Conservation (phyloP, 2,329 filamentous ascomycete genomes). For the Monosporascus sp. region DNA sequence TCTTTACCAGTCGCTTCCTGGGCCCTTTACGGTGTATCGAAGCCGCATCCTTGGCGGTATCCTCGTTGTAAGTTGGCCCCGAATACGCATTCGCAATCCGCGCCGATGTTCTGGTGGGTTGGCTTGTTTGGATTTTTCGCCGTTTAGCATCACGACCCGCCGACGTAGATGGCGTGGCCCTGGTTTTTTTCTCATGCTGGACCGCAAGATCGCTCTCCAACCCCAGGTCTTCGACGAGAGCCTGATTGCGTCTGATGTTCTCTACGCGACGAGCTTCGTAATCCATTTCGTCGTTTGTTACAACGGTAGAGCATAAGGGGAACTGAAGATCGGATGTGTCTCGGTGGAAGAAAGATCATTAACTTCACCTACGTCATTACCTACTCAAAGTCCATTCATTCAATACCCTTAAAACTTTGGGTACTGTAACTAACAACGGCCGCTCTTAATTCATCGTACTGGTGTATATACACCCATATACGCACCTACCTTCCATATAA, state of each 20-base stretch:
- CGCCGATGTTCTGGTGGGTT: slow-evolving; percentile 39
- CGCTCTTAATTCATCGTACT: background rate
- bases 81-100: slow-evolving; percentile 37
- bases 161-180: background rate
- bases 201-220: slow-evolving; percentile 29
- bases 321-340: background rate
- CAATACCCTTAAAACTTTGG: background rate
- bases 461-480: background rate
- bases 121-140: slow-evolving; percentile 28
- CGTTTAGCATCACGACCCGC: slow-evolving; percentile 28
- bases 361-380: slow-evolving; percentile 3
- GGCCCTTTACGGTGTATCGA: slow-evolving; percentile 1
- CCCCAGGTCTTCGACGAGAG: slow-evolving; percentile 40
- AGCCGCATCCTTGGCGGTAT: slow-evolving; percentile 11
- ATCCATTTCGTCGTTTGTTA: slow-evolving; percentile 13
- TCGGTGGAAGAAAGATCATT: background rate
- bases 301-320: background rate
- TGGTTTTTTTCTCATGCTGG: slow-evolving; percentile 8
- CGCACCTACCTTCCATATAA: background rate
- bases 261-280: slow-evolving; percentile 41
- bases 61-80: slow-evolving; percentile 33
- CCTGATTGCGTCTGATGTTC: slow-evolving; percentile 46
- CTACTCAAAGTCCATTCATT: background rate
- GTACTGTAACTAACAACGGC: background rate
- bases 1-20: background rate